Percentiles rank a stretch among this genome's conserved stretches.
phyloP scores from a whole-genome alignment of 2,329 filamentous ascomycete genomes.

The Penicillium sp. region DNA sequence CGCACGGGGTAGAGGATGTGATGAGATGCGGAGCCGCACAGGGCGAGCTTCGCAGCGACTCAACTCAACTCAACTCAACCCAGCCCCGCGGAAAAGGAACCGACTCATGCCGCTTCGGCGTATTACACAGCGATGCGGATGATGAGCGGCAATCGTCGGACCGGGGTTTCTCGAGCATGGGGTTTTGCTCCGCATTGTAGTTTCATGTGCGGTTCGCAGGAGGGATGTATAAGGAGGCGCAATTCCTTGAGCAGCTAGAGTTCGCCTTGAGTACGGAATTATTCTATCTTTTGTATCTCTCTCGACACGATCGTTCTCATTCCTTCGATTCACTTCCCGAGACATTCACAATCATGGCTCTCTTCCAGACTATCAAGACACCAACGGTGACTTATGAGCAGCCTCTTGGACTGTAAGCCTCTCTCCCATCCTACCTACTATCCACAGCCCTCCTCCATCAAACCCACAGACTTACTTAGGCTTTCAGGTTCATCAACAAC shows the following conservation, averaged over 20 bases:
- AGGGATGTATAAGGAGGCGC: no score
- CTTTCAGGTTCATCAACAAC: slow-evolving; percentile 38
- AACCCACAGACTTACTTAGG: not conserved
- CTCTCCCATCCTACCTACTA: not conserved
- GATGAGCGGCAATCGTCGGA: not conserved
- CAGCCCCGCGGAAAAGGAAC: no score
- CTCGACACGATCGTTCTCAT: not conserved
- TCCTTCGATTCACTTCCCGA: not conserved
- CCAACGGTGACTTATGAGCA: slow-evolving; percentile 5
- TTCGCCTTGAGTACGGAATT: no score
- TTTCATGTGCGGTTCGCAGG: no score
- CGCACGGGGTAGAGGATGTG: not conserved
- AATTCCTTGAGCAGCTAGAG: no score
- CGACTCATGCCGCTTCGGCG: no score
- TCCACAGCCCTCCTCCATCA: not conserved
- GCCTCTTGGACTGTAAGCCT: slow-evolving; percentile 1
- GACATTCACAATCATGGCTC: slow-evolving; percentile 1
- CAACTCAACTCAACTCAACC: no score
- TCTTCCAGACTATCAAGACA: slow-evolving; percentile 13
- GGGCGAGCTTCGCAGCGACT: no score
- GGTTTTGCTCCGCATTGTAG: not conserved
- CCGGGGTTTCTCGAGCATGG: not conserved
- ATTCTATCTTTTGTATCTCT: not conserved
- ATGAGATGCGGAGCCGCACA: not conserved
- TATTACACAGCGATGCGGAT: no score